These are phyloP conservation scores for Colletotrichum magnum DNA, from an alignment of 2,329 filamentous ascomycete genomes.

Conservation along the genomic window DNA sequence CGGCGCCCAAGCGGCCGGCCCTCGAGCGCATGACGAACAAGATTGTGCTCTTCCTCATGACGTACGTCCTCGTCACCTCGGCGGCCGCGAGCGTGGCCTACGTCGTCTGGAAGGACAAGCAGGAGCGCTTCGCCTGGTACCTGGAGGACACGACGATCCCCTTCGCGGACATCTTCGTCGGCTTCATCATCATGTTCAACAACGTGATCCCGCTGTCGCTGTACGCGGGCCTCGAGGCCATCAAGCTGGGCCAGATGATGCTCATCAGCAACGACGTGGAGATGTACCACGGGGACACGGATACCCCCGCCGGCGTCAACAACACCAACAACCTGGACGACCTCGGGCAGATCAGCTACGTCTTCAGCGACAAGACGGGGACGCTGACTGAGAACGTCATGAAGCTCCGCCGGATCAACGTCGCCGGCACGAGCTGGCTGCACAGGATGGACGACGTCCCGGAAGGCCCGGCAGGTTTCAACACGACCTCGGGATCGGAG, in stretches of 20 bases:
- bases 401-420: conserved; percentile 93
- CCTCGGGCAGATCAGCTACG: conserved; percentile 88
- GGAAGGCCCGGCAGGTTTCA: conserved; percentile 58
- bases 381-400: conserved; percentile 95
- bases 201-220: conserved; percentile 92
- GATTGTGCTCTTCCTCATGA: conserved; percentile 84
- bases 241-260: conserved; percentile 84
- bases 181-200: conserved; percentile 96
- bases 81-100: conserved; percentile 89
- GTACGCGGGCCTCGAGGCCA: conserved; percentile 89
- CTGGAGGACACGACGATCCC: conserved; percentile 77
- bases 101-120: conserved; percentile 77
- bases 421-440: conserved; percentile 90
- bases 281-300: conserved; percentile 88
- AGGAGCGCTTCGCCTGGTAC: conserved; percentile 83
- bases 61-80: conserved; percentile 84
- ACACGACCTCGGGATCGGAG: conserved; percentile 54
- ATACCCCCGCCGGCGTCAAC: conserved; percentile 90
- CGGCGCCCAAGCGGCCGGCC: conserved; percentile 84
- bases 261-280: conserved; percentile 84
- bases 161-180: conserved; percentile 86
- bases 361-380: conserved; percentile 96
- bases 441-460: conserved; percentile 84
- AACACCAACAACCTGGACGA: conserved; percentile 97
- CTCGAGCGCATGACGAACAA: conserved; percentile 83